Conservation (phyloP, 441 rosid genomes). For the Croton laevigatus region DNA sequence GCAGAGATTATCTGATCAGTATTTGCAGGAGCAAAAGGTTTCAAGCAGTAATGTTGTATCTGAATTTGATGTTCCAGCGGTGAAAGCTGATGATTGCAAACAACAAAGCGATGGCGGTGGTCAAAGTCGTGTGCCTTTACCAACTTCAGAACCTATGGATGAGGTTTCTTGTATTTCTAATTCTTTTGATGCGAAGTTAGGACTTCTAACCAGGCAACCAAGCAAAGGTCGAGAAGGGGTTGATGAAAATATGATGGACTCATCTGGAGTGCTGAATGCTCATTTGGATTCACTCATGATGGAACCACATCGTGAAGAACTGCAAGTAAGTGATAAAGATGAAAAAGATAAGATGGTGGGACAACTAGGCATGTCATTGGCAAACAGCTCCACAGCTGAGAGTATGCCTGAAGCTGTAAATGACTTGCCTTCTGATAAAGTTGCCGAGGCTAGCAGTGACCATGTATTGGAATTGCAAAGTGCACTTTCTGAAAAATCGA, state of each 20-base stretch:
- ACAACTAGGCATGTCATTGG: conserved; percentile 61
- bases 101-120: conserved; percentile 41
- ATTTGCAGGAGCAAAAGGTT: conserved; percentile 57
- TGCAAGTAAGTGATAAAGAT: conserved; percentile 45
- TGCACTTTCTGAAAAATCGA: conserved; percentile 60
- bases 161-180: conserved; percentile 87
- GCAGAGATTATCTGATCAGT: conserved; percentile 75
- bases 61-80: conserved; percentile 35
- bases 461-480: conserved; percentile 53
- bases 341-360: conserved; percentile 59
- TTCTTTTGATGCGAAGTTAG: conserved; percentile 50
- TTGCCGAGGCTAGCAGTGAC: conserved; percentile 36
- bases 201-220: conserved; percentile 51
- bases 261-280: conserved; percentile 58
- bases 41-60: conserved; percentile 44
- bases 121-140: conserved; percentile 47
- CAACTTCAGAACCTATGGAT: conserved; percentile 89
- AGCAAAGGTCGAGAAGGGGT: conserved; percentile 79
- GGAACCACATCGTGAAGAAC: conserved; percentile 67
- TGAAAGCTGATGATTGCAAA: conserved; percentile 43
- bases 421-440: conserved; percentile 36
- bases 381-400: conserved; percentile 85
- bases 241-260: conserved; percentile 95
- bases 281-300: conserved; percentile 80
- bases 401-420: conserved; percentile 54